Evolutionary conservation across 2,329 filamentous ascomycete species (phyloP).

Genomic region (Aspergillus calidoustus): DNA sequence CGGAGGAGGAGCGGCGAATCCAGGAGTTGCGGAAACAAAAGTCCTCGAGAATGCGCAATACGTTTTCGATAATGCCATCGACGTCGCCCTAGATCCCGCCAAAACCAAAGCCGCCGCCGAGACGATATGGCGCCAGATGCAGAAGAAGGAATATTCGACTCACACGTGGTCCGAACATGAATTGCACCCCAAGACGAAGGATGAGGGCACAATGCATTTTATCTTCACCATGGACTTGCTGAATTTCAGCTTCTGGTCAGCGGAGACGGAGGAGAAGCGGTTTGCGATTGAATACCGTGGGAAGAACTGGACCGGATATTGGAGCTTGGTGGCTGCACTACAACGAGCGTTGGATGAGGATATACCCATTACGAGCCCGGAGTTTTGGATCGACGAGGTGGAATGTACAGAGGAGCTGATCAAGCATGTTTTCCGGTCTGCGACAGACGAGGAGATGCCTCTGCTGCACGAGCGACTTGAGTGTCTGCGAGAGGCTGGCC

Average conservation of each 20-base stretch:
- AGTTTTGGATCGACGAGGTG: slow-evolving; percentile 80
- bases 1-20: slow-evolving; percentile 58
- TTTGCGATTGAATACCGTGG: slow-evolving; percentile 84
- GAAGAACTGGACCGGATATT: slow-evolving; percentile 89
- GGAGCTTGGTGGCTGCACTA: slow-evolving; percentile 85
- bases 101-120: slow-evolving; percentile 82
- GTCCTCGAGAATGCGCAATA: slow-evolving; percentile 83
- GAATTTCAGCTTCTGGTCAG: slow-evolving; percentile 98
- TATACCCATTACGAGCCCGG: slow-evolving; percentile 85
- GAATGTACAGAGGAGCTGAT: slow-evolving; percentile 76
- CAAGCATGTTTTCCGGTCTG: slow-evolving; percentile 80
- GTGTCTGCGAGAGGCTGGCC: slow-evolving; percentile 82
- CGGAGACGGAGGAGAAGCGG: slow-evolving; percentile 68
- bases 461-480: slow-evolving; percentile 76
- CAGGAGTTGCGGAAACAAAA: slow-evolving; percentile 72
- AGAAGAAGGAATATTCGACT: slow-evolving; percentile 79
- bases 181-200: slow-evolving; percentile 81
- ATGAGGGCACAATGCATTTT: slow-evolving; percentile 81
- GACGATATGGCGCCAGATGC: slow-evolving; percentile 80
- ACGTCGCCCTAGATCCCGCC: slow-evolving; percentile 84
- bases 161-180: slow-evolving; percentile 87
- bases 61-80: slow-evolving; percentile 89
- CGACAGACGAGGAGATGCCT: slow-evolving; percentile 84
- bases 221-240: slow-evolving; percentile 97
- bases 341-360: slow-evolving; percentile 88